Evolutionary conservation across 768 basidiomycete genomes (phyloP).

Genomic region (Mycena olivaceomarginata): DNA sequence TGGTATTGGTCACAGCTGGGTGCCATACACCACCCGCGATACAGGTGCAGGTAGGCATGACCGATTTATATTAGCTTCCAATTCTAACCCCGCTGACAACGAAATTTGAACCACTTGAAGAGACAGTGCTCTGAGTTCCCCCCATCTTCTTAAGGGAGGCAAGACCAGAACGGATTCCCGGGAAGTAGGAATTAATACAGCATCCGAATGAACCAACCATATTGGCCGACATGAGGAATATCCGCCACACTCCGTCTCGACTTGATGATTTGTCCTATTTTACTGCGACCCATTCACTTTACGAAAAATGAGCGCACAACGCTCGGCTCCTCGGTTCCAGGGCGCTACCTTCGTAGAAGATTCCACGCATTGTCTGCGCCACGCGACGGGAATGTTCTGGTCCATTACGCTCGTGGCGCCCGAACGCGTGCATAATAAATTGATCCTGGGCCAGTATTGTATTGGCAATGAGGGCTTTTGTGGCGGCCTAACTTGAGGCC

Average conservation of each 20-base stretch:
- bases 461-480: neutral
- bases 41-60: neutral
- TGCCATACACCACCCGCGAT: neutral
- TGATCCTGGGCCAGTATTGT: neutral
- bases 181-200: too few relatives aligned
- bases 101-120: too few relatives aligned
- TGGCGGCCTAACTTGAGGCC: neutral
- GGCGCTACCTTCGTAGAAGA: neutral
- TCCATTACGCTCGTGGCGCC: constrained; percentile 19
- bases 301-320: neutral
- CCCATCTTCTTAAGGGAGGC: too few relatives aligned
- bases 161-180: too few relatives aligned
- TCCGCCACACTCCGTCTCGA: too few relatives aligned
- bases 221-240: too few relatives aligned
- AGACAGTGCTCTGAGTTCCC: too few relatives aligned
- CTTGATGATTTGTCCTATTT: too few relatives aligned
- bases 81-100: too few relatives aligned
- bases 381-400: constrained; percentile 15
- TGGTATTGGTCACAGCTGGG: constrained; percentile 3
- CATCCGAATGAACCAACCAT: too few relatives aligned
- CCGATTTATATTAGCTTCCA: too few relatives aligned
- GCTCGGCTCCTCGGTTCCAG: constrained; percentile 13
- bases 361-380: neutral
- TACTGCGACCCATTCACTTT: neutral
- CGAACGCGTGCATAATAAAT: neutral